A percentile compares a stretch with the other conserved stretches of the same genome.
Conservation (phyloP, 2,329 filamentous ascomycete genomes). For the Sclerotinia minor region DNA sequence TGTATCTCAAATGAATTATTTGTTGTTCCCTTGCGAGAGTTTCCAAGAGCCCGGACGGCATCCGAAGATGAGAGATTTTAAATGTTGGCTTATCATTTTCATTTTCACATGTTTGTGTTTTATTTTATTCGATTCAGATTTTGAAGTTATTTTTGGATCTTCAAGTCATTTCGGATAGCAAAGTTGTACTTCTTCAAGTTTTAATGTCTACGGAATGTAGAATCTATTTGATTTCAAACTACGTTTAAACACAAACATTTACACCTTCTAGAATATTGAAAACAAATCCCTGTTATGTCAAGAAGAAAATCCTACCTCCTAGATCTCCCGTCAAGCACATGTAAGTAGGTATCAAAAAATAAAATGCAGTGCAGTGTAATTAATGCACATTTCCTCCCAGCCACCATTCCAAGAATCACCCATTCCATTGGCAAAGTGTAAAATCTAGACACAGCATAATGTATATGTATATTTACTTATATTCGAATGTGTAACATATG, state of each 20-base stretch:
- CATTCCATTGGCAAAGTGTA: neutral
- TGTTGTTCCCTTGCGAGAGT: neutral
- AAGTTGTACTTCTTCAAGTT: neutral
- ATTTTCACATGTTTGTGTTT: too few relatives aligned
- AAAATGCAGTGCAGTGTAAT: too few relatives aligned
- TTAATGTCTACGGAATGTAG: neutral
- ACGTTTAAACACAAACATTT: neutral
- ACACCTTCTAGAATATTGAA: neutral
- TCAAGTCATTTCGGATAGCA: neutral
- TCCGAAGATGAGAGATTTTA: neutral
- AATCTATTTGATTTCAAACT: neutral
- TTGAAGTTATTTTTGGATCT: neutral
- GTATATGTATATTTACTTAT: too few relatives aligned
- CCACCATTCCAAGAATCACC: neutral
- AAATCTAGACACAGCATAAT: neutral
- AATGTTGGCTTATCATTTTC: neutral
- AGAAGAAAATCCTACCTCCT: too few relatives aligned
- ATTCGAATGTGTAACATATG: constrained; percentile 4
- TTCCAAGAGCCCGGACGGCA: neutral
- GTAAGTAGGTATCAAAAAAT: neutral
- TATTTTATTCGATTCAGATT: neutral
- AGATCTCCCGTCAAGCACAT: neutral
- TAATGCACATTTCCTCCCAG: neutral
- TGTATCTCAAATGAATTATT: neutral
- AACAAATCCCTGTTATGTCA: neutral